These are phyloP conservation scores for Helicocarpus griseus DNA, from an alignment of 2,329 filamentous ascomycete species.

Conservation along the genomic window DNA sequence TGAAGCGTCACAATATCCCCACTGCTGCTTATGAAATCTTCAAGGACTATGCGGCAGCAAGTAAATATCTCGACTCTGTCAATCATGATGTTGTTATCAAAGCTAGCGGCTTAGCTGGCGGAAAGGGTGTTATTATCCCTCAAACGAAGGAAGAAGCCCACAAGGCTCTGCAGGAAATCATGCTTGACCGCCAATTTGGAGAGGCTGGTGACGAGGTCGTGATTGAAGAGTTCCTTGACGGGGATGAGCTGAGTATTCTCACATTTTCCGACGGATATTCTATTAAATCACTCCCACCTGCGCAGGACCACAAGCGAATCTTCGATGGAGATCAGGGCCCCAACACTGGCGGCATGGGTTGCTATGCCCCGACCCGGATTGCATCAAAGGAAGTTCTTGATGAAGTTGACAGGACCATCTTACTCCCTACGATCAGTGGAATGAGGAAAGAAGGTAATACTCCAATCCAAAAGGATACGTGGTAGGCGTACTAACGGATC, in stretches of 20 bases:
- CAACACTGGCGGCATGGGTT: conserved; percentile 97
- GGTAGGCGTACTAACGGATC: too few relatives aligned
- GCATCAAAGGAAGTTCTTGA: conserved; percentile 66
- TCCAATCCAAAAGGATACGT: neutral
- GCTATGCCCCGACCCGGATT: conserved; percentile 83
- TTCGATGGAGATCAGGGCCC: conserved; percentile 82
- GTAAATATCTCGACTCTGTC: conserved; percentile 62
- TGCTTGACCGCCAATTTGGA: conserved; percentile 81
- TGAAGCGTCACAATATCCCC: conserved; percentile 81
- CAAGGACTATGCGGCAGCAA: conserved; percentile 61
- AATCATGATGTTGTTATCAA: conserved; percentile 81
- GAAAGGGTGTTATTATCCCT: conserved; percentile 91
- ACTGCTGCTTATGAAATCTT: conserved; percentile 91
- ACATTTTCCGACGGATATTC: conserved; percentile 85
- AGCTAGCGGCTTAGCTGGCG: conserved; percentile 80
- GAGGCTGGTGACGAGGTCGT: conserved; percentile 82
- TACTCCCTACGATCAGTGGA: conserved; percentile 82
- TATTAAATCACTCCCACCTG: conserved; percentile 73
- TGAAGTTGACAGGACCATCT: conserved; percentile 66
- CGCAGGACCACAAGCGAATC: conserved; percentile 94
- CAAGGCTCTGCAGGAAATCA: conserved; percentile 73
- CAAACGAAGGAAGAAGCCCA: conserved; percentile 72
- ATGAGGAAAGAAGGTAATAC: conserved; percentile 64
- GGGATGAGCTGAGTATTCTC: conserved; percentile 85
- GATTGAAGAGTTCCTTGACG: conserved; percentile 85